A percentile compares a stretch with the other conserved stretches of the same genome.
Evolutionary conservation across 2,329 filamentous ascomycete genomes (phyloP).

Genomic region (Coniochaeta pulveracea): DNA sequence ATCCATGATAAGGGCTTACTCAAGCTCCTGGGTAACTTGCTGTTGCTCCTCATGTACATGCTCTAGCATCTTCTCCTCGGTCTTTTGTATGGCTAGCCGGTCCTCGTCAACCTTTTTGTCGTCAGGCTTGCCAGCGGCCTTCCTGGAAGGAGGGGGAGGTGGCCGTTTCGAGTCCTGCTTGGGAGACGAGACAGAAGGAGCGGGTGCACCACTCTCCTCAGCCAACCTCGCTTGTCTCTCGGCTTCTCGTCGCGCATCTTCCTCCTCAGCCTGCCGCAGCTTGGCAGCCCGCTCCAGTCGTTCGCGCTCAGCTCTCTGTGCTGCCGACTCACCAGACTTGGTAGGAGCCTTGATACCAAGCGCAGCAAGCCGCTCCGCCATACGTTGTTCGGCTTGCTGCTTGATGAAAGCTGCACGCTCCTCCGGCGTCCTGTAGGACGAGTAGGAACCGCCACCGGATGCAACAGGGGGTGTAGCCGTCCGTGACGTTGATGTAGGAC

Average conservation of each 20-base stretch:
- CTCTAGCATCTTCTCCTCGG: slow-evolving; percentile 53
- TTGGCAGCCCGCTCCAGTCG: slow-evolving; percentile 79
- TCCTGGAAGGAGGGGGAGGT: slow-evolving; percentile 69
- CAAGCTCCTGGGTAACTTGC: slow-evolving; percentile 60
- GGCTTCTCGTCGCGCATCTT: slow-evolving; percentile 78
- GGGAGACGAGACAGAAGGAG: slow-evolving; percentile 26
- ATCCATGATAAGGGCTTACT: slow-evolving; percentile 62
- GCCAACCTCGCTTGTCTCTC: slow-evolving; percentile 76
- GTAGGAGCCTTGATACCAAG: slow-evolving; percentile 77
- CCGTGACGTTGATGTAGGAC: slow-evolving; percentile 37
- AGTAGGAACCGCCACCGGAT: slow-evolving; percentile 50
- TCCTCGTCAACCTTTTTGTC: slow-evolving; percentile 48
- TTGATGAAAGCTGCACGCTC: slow-evolving; percentile 94
- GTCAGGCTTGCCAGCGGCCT: slow-evolving; percentile 46
- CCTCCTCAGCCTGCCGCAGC: slow-evolving; percentile 80
- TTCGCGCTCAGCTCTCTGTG: slow-evolving; percentile 82
- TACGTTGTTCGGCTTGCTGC: slow-evolving; percentile 91
- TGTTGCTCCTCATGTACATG: slow-evolving; percentile 69
- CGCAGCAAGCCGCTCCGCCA: slow-evolving; percentile 90
- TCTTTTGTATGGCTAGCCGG: slow-evolving; percentile 19
- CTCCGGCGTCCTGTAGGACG: slow-evolving; percentile 80
- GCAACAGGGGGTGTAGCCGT: slow-evolving; percentile 35
- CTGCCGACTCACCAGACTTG: slow-evolving; percentile 68
- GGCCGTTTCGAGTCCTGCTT: slow-evolving; percentile 49
- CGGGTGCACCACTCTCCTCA: slow-evolving; percentile 59